phyloP scores from a whole-genome alignment of 805 yeast species.

The Metschnikowia hibisci region DNA sequence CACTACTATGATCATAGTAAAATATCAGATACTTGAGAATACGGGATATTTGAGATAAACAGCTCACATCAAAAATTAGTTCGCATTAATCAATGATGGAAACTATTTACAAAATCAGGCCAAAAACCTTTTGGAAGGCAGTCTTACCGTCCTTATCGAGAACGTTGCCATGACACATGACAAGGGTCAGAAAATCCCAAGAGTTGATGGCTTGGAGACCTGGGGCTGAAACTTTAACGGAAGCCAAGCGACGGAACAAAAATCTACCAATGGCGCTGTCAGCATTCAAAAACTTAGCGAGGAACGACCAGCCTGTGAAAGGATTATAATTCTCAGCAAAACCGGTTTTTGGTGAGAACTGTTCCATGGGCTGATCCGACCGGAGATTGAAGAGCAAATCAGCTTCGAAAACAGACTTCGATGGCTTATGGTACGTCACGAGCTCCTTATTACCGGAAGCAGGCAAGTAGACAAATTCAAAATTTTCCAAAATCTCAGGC shows the following conservation, averaged over 20 bases:
- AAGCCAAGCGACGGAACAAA: conserved; percentile 23
- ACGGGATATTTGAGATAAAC: too few relatives aligned
- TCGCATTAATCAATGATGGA: background rate
- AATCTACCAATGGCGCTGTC: conserved; percentile 33
- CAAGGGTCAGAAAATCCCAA: conserved; percentile 26
- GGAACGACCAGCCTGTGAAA: conserved; percentile 41
- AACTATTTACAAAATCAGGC: conserved; percentile 3
- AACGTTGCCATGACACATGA: conserved; percentile 24
- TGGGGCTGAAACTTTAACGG: conserved; percentile 6
- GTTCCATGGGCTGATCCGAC: conserved; percentile 41
- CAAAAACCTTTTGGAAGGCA: conserved; percentile 16
- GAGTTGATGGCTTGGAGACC: conserved; percentile 21
- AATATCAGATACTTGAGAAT: too few relatives aligned
- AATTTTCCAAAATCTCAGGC: conserved; percentile 34
- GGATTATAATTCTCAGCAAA: conserved; percentile 41
- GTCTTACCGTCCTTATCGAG: conserved; percentile 15
- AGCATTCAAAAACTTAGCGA: conserved; percentile 41
- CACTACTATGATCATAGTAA: too few relatives aligned
- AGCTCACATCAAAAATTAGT: background rate
- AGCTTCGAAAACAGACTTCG: conserved; percentile 53
- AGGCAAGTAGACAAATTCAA: conserved; percentile 57
- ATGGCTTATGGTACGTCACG: conserved; percentile 43
- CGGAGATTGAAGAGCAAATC: conserved; percentile 56
- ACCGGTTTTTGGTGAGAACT: conserved; percentile 43
- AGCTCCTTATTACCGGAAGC: conserved; percentile 57